Evolutionary conservation across 108 stramenopile genomes (phyloP).

Genomic region (Cyclotella distinguenda): DNA sequence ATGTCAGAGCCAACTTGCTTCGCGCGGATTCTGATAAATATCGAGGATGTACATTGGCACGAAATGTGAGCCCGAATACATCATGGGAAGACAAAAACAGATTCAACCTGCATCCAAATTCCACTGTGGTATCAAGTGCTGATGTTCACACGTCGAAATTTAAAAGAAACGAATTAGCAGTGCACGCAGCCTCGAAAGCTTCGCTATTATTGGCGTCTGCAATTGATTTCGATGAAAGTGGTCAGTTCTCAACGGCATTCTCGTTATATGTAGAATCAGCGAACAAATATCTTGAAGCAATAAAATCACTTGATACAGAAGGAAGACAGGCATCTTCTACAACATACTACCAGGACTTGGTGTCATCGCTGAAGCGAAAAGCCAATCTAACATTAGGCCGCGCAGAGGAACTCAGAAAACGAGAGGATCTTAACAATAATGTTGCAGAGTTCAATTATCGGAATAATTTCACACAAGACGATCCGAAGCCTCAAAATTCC

Average conservation of each 20-base stretch:
- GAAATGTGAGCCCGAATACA: background rate
- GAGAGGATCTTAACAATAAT: too few species aligned
- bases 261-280: slow-evolving; percentile 55
- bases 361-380: slow-evolving; percentile 44
- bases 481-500: background rate
- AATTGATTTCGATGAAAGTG: slow-evolving; percentile 56
- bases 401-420: slow-evolving; percentile 51
- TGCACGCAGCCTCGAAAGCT: slow-evolving; percentile 39
- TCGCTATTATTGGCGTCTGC: slow-evolving; percentile 45
- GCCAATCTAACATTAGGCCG: slow-evolving; percentile 55
- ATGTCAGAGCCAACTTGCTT: background rate
- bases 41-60: background rate
- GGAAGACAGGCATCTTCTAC: background rate
- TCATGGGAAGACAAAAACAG: slow-evolving; percentile 2
- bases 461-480: slow-evolving; percentile 1
- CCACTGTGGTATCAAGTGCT: background rate
- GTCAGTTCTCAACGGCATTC: slow-evolving; percentile 30
- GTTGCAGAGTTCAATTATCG: too few species aligned
- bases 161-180: slow-evolving; percentile 1
- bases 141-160: background rate
- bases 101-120: slow-evolving; percentile 13
- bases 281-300: slow-evolving; percentile 47
- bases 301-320: slow-evolving; percentile 32
- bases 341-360: slow-evolving; percentile 10
- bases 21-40: background rate